phyloP scores from a whole-genome alignment of 2,329 filamentous ascomycete genomes.

The Macroventuria anomochaeta region DNA sequence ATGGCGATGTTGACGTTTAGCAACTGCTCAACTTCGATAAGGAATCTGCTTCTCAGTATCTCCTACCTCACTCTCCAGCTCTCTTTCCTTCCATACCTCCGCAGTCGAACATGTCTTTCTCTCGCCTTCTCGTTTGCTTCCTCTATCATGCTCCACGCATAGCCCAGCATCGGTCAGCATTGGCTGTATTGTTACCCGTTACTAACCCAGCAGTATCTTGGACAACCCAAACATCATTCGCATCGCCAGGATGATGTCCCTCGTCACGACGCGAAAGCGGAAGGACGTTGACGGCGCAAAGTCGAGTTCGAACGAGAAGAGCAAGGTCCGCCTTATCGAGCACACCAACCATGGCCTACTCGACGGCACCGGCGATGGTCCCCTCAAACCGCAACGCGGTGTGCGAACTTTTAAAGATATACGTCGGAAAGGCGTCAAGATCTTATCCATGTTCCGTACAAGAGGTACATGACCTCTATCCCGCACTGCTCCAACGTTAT shows the following conservation, averaged over 20 bases:
- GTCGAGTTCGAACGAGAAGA: conserved; percentile 34
- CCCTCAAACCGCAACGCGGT: conserved; percentile 25
- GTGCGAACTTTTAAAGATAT: conserved; percentile 37
- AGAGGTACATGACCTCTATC: conserved; percentile 31
- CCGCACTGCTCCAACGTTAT: not conserved
- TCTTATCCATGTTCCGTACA: conserved; percentile 45
- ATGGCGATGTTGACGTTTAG: not conserved
- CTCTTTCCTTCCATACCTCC: not conserved
- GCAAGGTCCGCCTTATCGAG: conserved; percentile 45
- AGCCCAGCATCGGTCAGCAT: conserved; percentile 5
- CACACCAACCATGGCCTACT: conserved; percentile 19
- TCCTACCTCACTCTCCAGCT: not conserved
- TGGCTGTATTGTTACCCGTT: conserved; percentile 8
- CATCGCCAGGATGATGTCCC: conserved; percentile 37
- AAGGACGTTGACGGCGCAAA: conserved; percentile 35
- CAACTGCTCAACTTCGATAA: not conserved
- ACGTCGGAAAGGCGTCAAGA: conserved; percentile 40
- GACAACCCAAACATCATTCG: not conserved
- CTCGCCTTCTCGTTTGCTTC: not conserved
- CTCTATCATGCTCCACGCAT: conserved; percentile 1
- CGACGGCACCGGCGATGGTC: conserved; percentile 4
- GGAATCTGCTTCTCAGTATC: not conserved
- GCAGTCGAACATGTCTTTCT: not conserved
- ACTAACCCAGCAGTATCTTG: conserved; percentile 9
- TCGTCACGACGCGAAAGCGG: conserved; percentile 40